These are phyloP conservation scores for Middelhovenomyces tepae DNA, from an alignment of 805 yeast species.

Conservation along the genomic window DNA sequence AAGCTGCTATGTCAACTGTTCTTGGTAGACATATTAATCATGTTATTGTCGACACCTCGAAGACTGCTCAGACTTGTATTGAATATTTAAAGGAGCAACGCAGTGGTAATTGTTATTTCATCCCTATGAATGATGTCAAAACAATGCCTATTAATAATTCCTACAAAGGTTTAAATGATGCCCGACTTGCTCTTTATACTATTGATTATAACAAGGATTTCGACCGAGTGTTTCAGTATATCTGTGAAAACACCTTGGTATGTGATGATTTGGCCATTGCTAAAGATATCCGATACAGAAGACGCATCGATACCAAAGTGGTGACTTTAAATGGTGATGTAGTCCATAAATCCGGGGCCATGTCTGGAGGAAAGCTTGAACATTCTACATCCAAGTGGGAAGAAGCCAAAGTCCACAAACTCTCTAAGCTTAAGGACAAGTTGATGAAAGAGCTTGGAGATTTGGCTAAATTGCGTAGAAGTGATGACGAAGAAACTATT, in stretches of 20 bases:
- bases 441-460: conserved; percentile 43
- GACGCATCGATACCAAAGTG: conserved; percentile 48
- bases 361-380: conserved; percentile 82
- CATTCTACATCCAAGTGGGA: conserved; percentile 56
- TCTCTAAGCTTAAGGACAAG: conserved; percentile 44
- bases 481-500: conserved; percentile 48
- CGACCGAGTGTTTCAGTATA: conserved; percentile 72
- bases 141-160: conserved; percentile 45
- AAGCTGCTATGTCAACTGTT: conserved; percentile 63
- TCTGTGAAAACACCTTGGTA: conserved; percentile 69
- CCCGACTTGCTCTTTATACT: conserved; percentile 65
- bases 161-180: conserved; percentile 44
- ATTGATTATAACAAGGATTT: conserved; percentile 57
- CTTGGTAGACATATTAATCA: conserved; percentile 77
- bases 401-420: conserved; percentile 40
- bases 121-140: conserved; percentile 74
- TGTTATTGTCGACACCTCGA: conserved; percentile 65
- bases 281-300: conserved; percentile 60
- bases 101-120: conserved; percentile 75
- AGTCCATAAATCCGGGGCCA: conserved; percentile 75
- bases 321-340: conserved; percentile 80
- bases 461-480: conserved; percentile 38
- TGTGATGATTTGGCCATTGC: conserved; percentile 68
- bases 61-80: conserved; percentile 68
- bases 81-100: conserved; percentile 75